Conservation (phyloP, 1,139 yeast species). For the Candida sp. region DNA sequence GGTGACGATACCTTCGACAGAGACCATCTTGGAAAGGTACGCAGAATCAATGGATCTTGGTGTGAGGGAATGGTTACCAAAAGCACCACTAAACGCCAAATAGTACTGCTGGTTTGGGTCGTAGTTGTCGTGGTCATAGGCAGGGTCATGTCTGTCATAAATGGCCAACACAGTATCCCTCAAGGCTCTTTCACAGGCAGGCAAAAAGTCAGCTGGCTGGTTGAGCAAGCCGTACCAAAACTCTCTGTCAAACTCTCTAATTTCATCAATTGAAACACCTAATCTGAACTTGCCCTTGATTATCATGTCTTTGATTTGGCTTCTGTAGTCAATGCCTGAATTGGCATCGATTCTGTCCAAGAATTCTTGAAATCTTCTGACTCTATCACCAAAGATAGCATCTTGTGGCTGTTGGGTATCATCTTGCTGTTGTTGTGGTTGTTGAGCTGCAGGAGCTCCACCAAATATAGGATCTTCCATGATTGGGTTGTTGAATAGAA, state of each 20-base stretch:
- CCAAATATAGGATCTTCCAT: constrained; percentile 4
- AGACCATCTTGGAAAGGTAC: constrained; percentile 79
- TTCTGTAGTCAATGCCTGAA: constrained; percentile 61
- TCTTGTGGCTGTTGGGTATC: constrained; percentile 36
- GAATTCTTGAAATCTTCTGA: constrained; percentile 88
- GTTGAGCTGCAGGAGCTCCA: neutral
- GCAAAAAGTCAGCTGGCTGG: constrained; percentile 84
- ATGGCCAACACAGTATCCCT: constrained; percentile 78
- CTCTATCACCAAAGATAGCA: constrained; percentile 75
- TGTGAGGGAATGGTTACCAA: constrained; percentile 86
- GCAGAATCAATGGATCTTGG: constrained; percentile 87
- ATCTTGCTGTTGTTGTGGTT: neutral
- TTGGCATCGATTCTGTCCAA: constrained; percentile 56
- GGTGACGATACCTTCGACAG: constrained; percentile 96
- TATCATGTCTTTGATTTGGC: constrained; percentile 73
- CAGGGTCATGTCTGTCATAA: constrained; percentile 57
- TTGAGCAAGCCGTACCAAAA: constrained; percentile 81
- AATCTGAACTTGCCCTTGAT: constrained; percentile 69
- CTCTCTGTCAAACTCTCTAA: constrained; percentile 80
- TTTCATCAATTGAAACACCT: constrained; percentile 80
- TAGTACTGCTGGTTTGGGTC: constrained; percentile 72
- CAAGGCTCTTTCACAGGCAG: constrained; percentile 89
- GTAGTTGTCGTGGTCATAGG: constrained; percentile 45
- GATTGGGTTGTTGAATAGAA: neutral
- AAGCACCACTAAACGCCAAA: constrained; percentile 87